Evolutionary conservation across 331 rosid genomes (phyloP), one percentile per base, ranked within the genome.

Genomic region (Dryas integrifolia): DNA sequence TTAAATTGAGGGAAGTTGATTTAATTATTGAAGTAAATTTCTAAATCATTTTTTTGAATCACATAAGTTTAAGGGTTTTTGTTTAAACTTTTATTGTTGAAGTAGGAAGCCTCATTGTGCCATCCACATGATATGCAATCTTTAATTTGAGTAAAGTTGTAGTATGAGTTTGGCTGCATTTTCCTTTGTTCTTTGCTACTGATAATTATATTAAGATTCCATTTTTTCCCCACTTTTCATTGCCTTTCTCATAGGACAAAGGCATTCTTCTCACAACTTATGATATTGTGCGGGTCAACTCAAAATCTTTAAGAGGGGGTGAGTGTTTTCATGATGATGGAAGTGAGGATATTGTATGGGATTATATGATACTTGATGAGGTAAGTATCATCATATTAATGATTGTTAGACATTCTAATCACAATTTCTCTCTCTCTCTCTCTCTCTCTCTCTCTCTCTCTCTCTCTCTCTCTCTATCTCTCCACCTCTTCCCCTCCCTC

Each of bases 321-420:
- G 30, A 38, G 60, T 66, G 50, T 70, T 74, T 49, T 14, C 82
- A 74, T 26, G 92, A 87, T 6, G 97, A 86, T 16, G 95, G 84
- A 49, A 77, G 58, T 38, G 97, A 89, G 57, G 97, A 89, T 63
- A 60, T 76, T 46, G 81, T 79, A n/a, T 94, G 98, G 98, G 98
- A 94, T 82, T 91, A 94, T 80, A 88, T 94, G 98, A 89, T 94
- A 69, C 97, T 94, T 46, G 98, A 94, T 84, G 98, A 91, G 92
- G 98, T 94, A 67, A 67, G 70, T 38, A 46, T 63, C 14, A 11
- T 9, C 62, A 58, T 76, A 59, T 47, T 45, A 62, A 52, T 61
- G 55, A 45, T 56, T 6, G 53, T 75, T 35, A 46, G 39, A 30
- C 44, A 26, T 49, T 1, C 21, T 38, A 8, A 35, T 1, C 40